Conservation (phyloP, 805 yeast species). For the Helenozyma rhizophorensis region DNA sequence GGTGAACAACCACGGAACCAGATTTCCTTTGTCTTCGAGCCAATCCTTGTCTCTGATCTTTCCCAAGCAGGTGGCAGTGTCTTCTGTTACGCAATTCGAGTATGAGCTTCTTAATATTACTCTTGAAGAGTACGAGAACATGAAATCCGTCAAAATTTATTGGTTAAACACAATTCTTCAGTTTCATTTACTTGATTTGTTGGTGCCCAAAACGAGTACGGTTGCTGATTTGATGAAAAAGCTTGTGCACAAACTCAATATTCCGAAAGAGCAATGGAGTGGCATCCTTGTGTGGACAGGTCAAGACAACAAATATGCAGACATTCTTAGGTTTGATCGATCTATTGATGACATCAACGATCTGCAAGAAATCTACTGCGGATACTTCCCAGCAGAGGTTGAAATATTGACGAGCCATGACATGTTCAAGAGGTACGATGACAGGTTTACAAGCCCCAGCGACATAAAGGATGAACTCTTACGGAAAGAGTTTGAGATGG, state of each 20-base stretch:
- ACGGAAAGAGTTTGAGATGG: slow-evolving; percentile 11
- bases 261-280: slow-evolving; percentile 44
- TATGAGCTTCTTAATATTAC: slow-evolving; percentile 78
- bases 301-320: slow-evolving; percentile 33
- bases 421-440: slow-evolving; percentile 23
- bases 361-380: slow-evolving; percentile 35
- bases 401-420: slow-evolving; percentile 35
- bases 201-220: slow-evolving; percentile 60
- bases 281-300: slow-evolving; percentile 58
- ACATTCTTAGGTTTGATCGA: slow-evolving; percentile 33
- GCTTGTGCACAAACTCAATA: slow-evolving; percentile 50
- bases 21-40: slow-evolving; percentile 41
- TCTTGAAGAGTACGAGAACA: slow-evolving; percentile 69
- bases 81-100: slow-evolving; percentile 47
- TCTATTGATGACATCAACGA: slow-evolving; percentile 32
- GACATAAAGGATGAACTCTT: slow-evolving; percentile 24
- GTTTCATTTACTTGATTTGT: slow-evolving; percentile 62
- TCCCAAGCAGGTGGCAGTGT: slow-evolving; percentile 40
- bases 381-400: slow-evolving; percentile 41
- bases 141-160: slow-evolving; percentile 58
- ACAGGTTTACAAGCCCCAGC: slow-evolving; percentile 15
- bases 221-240: slow-evolving; percentile 54
- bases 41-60: slow-evolving; percentile 38
- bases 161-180: slow-evolving; percentile 74
- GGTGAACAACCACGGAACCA: slow-evolving; percentile 52